phyloP scores from a whole-genome alignment of 345 rosid species.

The Conringia planisiliqua region DNA sequence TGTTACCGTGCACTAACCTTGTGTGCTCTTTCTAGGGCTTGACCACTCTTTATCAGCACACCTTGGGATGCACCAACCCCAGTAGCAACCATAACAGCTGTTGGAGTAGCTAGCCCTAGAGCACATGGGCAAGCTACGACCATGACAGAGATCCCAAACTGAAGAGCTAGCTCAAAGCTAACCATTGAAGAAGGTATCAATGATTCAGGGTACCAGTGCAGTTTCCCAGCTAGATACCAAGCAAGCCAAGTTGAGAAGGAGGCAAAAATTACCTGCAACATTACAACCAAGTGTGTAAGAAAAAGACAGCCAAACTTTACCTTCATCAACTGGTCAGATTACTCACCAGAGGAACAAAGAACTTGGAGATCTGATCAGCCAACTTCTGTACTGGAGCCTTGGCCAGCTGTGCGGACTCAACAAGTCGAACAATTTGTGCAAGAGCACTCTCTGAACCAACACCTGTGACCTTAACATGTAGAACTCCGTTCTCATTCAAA shows the following conservation, averaged over 20 bases:
- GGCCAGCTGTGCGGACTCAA: slow-evolving; percentile 94
- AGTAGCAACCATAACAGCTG: slow-evolving; percentile 98
- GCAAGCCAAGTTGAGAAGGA: slow-evolving; percentile 87
- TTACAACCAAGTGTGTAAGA: background rate
- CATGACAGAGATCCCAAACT: slow-evolving; percentile 95
- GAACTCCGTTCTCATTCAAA: slow-evolving; percentile 81
- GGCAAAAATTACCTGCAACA: slow-evolving; percentile 62
- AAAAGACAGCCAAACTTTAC: background rate
- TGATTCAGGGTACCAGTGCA: slow-evolving; percentile 69
- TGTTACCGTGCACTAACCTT: slow-evolving; percentile 42
- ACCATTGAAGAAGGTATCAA: slow-evolving; percentile 97
- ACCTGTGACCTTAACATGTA: slow-evolving; percentile 70
- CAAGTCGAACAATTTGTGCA: slow-evolving; percentile 86
- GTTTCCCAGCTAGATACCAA: slow-evolving; percentile 84
- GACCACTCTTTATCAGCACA: slow-evolving; percentile 92
- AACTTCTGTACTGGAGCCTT: slow-evolving; percentile 96
- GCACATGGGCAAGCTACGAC: slow-evolving; percentile 99
- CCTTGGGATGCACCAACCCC: slow-evolving; percentile 99
- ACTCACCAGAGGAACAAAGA: slow-evolving; percentile 81
- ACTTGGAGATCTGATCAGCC: slow-evolving; percentile 83
- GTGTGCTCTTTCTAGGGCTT: slow-evolving; percentile 82
- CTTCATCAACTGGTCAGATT: background rate
- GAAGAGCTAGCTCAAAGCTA: slow-evolving; percentile 86
- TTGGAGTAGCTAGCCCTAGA: slow-evolving; percentile 95
- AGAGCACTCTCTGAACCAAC: slow-evolving; percentile 96